Evolutionary conservation across 805 yeast genomes (phyloP), one percentile per base, ranked within the genome.

Genomic region (Scheffersomyces ergatensis): DNA sequence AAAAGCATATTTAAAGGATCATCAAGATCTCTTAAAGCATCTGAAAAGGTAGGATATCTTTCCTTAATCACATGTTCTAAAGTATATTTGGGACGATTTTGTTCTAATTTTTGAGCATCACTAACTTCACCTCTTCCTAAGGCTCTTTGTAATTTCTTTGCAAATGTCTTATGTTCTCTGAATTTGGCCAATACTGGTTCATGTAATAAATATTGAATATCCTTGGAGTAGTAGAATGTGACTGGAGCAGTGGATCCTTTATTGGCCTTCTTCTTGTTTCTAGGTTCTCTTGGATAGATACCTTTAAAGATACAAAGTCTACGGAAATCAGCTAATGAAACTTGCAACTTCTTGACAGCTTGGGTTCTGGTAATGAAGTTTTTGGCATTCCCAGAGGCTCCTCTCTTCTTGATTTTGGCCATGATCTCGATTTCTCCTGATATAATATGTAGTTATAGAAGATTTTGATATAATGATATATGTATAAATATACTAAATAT

Each of bases 221-320:
- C 99, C 65, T 89, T 93, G 48, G 84, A 64, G 63, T 89, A 92
- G 69, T 93, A 93, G 62, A 93, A 95, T 3, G 99, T 93, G 18
- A 85, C 85, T 35, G 96, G 96, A 19, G 95, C 95, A 6, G 97
- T 88, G n/a, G 96, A 86, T 17, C 99, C 98, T 67, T 89, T 93
- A 67, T 89, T 92, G 45, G 97, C 97, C 75, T 89, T 90, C 80
- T 85, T 89, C 72, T 90, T 93, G 67, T 88, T 89, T 54, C 90
- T 76, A 35, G 98, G 98, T 60, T 89, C 97, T 62, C 99, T 80
- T 40, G 99, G 99, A 61, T 89, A 93, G 49, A 93, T 90, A 38
- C 99, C 99, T 65, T 93, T 93, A 77, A 93, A 89, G 62, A 93
- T 93, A 76, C 99, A 93, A 59, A 93, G 76, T 58, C 99, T 82